Conservation (phyloP, 2,329 filamentous ascomycete species). For the Aspergillus eucalypticola region DNA sequence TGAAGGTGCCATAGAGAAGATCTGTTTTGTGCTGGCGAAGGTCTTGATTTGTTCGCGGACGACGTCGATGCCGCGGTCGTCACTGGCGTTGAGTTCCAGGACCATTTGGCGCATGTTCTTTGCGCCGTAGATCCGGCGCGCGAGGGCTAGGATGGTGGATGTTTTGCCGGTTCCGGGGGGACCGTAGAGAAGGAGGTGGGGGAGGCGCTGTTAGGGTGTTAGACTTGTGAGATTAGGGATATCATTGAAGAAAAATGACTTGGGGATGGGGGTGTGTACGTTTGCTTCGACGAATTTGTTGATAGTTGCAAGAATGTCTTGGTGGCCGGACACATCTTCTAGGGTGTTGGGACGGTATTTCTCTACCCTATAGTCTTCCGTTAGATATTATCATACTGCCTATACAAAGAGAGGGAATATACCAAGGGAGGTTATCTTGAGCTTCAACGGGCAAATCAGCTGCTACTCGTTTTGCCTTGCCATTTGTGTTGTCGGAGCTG, state of each 20-base stretch:
- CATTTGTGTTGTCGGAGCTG: conserved; percentile 66
- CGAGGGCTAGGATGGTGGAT: conserved; percentile 90
- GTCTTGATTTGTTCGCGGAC: conserved; percentile 99
- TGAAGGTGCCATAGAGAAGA: conserved; percentile 69
- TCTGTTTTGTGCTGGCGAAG: conserved; percentile 96
- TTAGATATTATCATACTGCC: background rate
- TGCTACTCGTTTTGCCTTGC: conserved; percentile 87
- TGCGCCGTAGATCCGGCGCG: conserved; percentile 85
- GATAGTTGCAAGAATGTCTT: conserved; percentile 95
- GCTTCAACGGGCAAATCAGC: conserved; percentile 93
- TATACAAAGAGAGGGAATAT: conserved; percentile 13
- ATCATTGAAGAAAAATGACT: background rate
- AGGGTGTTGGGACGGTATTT: conserved; percentile 91
- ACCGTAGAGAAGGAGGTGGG: conserved; percentile 94
- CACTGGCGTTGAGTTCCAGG: conserved; percentile 93
- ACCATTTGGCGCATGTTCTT: conserved; percentile 98
- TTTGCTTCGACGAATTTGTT: conserved; percentile 97
- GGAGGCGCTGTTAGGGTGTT: conserved; percentile 61
- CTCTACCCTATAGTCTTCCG: conserved; percentile 69
- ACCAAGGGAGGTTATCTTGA: conserved; percentile 93
- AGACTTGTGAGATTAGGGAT: background rate
- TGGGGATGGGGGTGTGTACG: conserved; percentile 41
- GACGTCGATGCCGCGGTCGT: conserved; percentile 96
- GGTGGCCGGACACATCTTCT: conserved; percentile 90
- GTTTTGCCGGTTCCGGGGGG: conserved; percentile 97